A percentile compares a stretch with the other conserved stretches of the same genome.
Evolutionary conservation across 2,329 filamentous ascomycete species (phyloP).

Genomic region (Coniochaeta sp.): DNA sequence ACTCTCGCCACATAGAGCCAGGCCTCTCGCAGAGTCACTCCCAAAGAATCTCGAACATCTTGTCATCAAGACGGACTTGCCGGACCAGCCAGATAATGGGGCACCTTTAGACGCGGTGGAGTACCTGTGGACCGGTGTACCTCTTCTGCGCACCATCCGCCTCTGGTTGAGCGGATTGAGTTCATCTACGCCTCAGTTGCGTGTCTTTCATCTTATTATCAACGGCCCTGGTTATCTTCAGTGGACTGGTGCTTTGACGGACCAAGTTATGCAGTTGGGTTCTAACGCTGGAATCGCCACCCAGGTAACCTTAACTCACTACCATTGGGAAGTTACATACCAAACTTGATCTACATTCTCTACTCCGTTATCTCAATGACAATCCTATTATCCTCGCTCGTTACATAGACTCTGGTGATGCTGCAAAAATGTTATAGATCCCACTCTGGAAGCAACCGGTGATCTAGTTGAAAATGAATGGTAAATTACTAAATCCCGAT

Average conservation of each 20-base stretch:
- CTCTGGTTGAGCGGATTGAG: background rate
- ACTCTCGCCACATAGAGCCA: background rate
- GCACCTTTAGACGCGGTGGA: background rate
- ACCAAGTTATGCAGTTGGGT: background rate
- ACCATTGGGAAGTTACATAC: too few species aligned
- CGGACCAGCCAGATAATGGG: background rate
- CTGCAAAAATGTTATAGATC: too few species aligned
- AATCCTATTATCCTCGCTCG: too few species aligned
- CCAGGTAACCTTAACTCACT: conserved; percentile 4
- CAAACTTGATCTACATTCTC: too few species aligned
- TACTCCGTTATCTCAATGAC: too few species aligned
- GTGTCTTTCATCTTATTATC: background rate
- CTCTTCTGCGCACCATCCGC: background rate
- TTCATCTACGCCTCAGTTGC: background rate
- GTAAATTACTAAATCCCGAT: too few species aligned
- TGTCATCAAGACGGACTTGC: background rate
- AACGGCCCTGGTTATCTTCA: background rate
- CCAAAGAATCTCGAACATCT: background rate
- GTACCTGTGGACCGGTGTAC: background rate
- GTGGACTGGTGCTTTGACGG: background rate
- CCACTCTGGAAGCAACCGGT: conserved; percentile 2
- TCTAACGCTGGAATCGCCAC: background rate
- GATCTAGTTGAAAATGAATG: too few species aligned
- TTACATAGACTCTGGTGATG: too few species aligned
- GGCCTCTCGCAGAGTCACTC: background rate